These are phyloP conservation scores for Dipteronia sinensis DNA, from an alignment of 345 rosid genomes.

Conservation along the genomic window DNA sequence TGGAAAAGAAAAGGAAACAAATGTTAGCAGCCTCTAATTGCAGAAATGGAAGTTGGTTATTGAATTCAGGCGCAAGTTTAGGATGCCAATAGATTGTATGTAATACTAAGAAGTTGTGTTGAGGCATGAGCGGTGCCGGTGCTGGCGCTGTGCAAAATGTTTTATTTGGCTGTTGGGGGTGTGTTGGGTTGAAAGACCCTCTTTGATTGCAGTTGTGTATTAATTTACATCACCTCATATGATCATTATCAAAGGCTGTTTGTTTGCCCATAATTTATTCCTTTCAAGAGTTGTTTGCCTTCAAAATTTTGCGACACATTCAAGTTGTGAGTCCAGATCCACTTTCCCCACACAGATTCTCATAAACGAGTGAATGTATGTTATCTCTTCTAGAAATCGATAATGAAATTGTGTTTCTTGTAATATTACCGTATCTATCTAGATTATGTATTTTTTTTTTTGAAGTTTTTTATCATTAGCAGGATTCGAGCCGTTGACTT, in stretches of 20 bases:
- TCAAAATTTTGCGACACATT: too few species aligned
- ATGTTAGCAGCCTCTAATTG: constrained; percentile 18
- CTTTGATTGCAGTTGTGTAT: constrained; percentile 31
- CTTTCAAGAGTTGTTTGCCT: constrained; percentile 17
- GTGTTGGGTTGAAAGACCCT: constrained; percentile 18
- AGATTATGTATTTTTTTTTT: too few species aligned
- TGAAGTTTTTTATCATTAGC: too few species aligned
- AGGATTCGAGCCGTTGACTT: too few species aligned
- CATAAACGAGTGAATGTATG: too few species aligned
- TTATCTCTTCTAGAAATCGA: too few species aligned
- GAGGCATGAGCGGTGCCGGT: constrained; percentile 13
- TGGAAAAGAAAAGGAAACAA: not conserved
- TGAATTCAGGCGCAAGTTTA: constrained; percentile 17
- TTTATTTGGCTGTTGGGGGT: constrained; percentile 24
- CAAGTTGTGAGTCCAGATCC: too few species aligned
- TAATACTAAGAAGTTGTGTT: constrained; percentile 33
- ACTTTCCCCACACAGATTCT: too few species aligned
- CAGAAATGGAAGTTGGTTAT: constrained; percentile 19
- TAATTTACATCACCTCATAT: constrained; percentile 21
- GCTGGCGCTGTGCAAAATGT: constrained; percentile 28
- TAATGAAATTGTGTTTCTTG: too few species aligned
- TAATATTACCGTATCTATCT: too few species aligned
- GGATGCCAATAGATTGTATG: constrained; percentile 27
- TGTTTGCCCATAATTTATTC: constrained; percentile 21
- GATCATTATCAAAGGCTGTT: constrained; percentile 19